phyloP scores from a whole-genome alignment of 2,329 filamentous ascomycete species.

The Phaeosphaeriaceae sp. region DNA sequence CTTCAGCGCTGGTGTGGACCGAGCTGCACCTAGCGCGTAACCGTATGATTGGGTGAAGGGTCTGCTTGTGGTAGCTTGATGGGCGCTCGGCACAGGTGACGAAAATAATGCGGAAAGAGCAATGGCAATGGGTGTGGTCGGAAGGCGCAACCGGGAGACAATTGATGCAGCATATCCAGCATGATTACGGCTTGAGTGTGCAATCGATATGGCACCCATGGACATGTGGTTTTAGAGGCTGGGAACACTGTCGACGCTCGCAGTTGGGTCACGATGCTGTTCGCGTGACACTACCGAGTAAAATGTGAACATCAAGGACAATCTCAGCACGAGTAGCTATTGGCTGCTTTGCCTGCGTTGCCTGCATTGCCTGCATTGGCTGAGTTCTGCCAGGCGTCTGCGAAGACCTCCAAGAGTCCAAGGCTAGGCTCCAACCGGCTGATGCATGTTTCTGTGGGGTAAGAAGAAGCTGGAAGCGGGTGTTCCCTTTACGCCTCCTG shows the following conservation, averaged over 20 bases:
- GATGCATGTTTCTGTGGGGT: slow-evolving; percentile 11
- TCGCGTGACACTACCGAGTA: slow-evolving; percentile 18
- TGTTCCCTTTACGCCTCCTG: slow-evolving; percentile 25
- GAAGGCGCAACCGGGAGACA: slow-evolving; percentile 29
- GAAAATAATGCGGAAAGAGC: slow-evolving; percentile 38
- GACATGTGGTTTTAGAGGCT: neutral
- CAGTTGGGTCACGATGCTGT: slow-evolving; percentile 16
- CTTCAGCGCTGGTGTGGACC: slow-evolving; percentile 29
- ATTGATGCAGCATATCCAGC: slow-evolving; percentile 13
- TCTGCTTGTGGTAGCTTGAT: slow-evolving; percentile 19
- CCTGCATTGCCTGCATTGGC: too few relatives aligned
- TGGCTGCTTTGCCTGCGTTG: too few relatives aligned
- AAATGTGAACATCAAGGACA: slow-evolving; percentile 2
- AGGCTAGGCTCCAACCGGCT: slow-evolving; percentile 7
- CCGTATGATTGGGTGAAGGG: slow-evolving; percentile 33
- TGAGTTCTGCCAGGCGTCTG: neutral
- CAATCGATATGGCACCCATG: slow-evolving; percentile 13
- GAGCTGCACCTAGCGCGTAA: slow-evolving; percentile 26
- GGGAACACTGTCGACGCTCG: slow-evolving; percentile 5
- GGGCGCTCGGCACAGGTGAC: slow-evolving; percentile 31
- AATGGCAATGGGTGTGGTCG: slow-evolving; percentile 25
- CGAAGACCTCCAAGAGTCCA: neutral
- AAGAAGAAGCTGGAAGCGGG: slow-evolving; percentile 25
- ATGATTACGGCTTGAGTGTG: slow-evolving; percentile 5
- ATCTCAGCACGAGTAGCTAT: slow-evolving; percentile 3